Conservation (phyloP, 2,329 filamentous ascomycete species). For the Ceratocystis eucalypticola region DNA sequence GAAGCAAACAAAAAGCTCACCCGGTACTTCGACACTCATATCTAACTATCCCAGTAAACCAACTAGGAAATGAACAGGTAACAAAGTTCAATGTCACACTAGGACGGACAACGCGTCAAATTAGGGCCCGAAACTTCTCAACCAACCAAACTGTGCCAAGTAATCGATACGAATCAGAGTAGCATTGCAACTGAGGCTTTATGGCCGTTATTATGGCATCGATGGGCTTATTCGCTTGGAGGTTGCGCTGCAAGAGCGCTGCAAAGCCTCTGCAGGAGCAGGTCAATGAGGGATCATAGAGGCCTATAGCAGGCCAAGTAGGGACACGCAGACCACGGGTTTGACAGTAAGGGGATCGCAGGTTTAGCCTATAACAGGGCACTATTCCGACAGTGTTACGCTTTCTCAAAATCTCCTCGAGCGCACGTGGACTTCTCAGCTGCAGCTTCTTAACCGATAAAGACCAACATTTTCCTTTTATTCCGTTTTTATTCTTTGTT, state of each 20-base stretch:
- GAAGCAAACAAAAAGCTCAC: not conserved
- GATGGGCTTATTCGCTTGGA: no score
- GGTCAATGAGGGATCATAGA: not conserved
- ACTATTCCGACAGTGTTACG: no score
- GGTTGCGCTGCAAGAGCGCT: no score
- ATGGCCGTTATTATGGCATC: not conserved
- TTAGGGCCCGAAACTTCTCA: not conserved
- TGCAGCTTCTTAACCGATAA: not conserved
- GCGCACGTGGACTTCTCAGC: not conserved
- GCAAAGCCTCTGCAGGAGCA: not conserved
- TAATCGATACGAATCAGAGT: constrained; percentile 1
- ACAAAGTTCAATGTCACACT: not conserved
- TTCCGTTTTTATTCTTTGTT: not conserved
- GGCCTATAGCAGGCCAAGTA: not conserved
- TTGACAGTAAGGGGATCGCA: not conserved
- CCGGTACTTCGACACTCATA: not conserved
- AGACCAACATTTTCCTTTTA: not conserved
- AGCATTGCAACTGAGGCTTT: constrained; percentile 4
- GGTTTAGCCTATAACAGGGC: no score
- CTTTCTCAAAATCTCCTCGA: not conserved
- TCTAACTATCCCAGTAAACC: not conserved
- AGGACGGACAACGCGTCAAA: not conserved
- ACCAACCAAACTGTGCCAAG: constrained; percentile 2
- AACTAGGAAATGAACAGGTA: not conserved
- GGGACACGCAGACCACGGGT: not conserved